These are phyloP conservation scores for Daldinia childiae DNA, from an alignment of 495 filamentous ascomycete genomes.

Conservation along the genomic window DNA sequence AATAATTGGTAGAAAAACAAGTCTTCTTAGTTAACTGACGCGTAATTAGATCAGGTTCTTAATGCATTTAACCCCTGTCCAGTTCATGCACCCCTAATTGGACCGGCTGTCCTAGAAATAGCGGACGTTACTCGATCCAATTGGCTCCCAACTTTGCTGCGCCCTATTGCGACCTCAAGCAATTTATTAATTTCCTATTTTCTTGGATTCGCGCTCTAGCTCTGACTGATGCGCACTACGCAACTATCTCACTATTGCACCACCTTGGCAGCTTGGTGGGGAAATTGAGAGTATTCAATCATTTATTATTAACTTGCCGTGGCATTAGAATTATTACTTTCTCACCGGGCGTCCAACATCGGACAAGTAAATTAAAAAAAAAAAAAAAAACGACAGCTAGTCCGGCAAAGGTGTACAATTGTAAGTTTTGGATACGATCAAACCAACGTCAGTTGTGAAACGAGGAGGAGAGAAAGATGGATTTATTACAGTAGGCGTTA, in stretches of 20 bases:
- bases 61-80: slow-evolving; percentile 32
- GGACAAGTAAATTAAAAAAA: neutral
- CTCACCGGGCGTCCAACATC: neutral
- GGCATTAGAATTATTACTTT: neutral
- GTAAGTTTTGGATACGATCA: slow-evolving; percentile 4
- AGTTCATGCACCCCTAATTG: slow-evolving; percentile 28
- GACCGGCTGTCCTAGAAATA: slow-evolving; percentile 38
- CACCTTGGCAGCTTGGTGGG: slow-evolving; percentile 9
- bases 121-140: slow-evolving; percentile 29
- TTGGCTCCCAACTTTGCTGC: slow-evolving; percentile 36
- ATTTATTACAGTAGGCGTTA: neutral
- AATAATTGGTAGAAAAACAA: slow-evolving; percentile 18
- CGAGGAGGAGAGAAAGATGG: neutral
- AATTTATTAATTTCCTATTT: slow-evolving; percentile 41
- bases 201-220: slow-evolving; percentile 24
- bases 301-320: neutral
- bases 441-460: slow-evolving; percentile 11
- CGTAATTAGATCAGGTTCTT: slow-evolving; percentile 39
- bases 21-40: slow-evolving; percentile 32
- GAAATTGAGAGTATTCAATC: slow-evolving; percentile 5
- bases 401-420: slow-evolving; percentile 4
- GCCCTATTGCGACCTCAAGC: slow-evolving; percentile 34
- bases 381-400: neutral
- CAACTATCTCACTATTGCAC: slow-evolving; percentile 12
- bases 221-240: slow-evolving; percentile 2